Percentiles rank a stretch among this genome's conserved stretches.
phyloP scores from a whole-genome alignment of 495 filamentous ascomycete genomes.

The Xylaria cubensis region DNA sequence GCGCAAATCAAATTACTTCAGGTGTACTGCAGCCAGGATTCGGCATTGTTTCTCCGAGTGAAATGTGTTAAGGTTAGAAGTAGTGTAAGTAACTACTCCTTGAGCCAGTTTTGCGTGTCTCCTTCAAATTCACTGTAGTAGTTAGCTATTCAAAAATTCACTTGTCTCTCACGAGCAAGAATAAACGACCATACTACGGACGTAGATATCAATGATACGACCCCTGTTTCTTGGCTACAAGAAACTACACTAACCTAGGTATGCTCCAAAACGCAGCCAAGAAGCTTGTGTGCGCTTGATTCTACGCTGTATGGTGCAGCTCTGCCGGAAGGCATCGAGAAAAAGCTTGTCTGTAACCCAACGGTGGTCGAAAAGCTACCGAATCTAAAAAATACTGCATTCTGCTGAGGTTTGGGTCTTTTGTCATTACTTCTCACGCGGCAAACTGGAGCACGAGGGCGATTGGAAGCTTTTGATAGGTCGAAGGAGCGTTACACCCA shows the following conservation, averaged over 20 bases:
- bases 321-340: neutral
- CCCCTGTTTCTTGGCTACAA: neutral
- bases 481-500: neutral
- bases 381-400: neutral
- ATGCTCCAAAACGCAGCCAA: neutral
- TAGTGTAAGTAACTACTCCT: neutral
- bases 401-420: neutral
- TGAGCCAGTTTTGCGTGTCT: neutral
- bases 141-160: neutral
- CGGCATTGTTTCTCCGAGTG: neutral
- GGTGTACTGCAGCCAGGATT: neutral
- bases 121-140: neutral
- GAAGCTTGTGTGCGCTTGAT: constrained; percentile 1
- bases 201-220: neutral
- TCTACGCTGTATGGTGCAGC: neutral
- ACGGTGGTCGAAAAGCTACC: neutral
- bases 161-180: neutral
- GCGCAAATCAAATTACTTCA: neutral
- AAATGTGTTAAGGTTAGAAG: no score
- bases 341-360: constrained; percentile 11
- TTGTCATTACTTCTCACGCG: neutral
- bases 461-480: constrained; percentile 12
- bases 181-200: neutral
- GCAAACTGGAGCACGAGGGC: constrained; percentile 20
- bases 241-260: neutral